These are phyloP conservation scores for Grigorovia yakushimaensis DNA, from an alignment of 805 yeast genomes.

Conservation along the genomic window DNA sequence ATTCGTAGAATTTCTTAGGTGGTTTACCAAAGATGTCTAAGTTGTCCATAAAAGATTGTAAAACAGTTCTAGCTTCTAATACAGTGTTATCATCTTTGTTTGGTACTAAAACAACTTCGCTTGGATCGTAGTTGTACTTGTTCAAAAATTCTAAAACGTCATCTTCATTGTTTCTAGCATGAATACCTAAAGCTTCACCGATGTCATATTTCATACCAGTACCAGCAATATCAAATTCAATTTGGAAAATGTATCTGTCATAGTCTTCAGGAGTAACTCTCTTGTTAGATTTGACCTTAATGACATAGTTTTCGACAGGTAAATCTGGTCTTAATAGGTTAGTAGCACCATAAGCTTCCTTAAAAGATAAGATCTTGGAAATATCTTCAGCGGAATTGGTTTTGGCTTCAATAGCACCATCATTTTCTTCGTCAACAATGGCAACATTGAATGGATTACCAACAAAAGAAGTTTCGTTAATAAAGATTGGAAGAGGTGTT, in stretches of 20 bases:
- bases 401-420: conserved; percentile 7
- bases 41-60: conserved; percentile 71
- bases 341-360: conserved; percentile 61
- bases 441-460: background rate
- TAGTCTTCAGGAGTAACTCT: conserved; percentile 85
- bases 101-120: conserved; percentile 60
- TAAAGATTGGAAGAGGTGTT: background rate
- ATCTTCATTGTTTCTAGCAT: conserved; percentile 68
- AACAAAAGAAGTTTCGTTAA: background rate
- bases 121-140: conserved; percentile 61
- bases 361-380: conserved; percentile 65
- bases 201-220: conserved; percentile 86
- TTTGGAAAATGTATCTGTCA: conserved; percentile 91
- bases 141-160: conserved; percentile 60
- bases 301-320: conserved; percentile 74
- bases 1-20: conserved; percentile 86
- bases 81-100: conserved; percentile 50
- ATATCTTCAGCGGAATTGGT: conserved; percentile 36
- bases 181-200: conserved; percentile 95
- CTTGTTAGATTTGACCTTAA: conserved; percentile 83
- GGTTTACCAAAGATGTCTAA: conserved; percentile 91
- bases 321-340: conserved; percentile 76
- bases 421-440: background rate
- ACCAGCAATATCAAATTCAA: conserved; percentile 84
- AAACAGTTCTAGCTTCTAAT: conserved; percentile 66